Percentiles rank a stretch among this genome's conserved stretches.
Evolutionary conservation across 78 protist genomes (phyloP).

Genomic region (slime mould (Dictyostelium discoideum)): dicty_2.7 NC_007088.5:3443001-3443500

Average conservation of each 20-base stretch:
- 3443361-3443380: not conserved
- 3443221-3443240: not conserved
- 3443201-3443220: not conserved
- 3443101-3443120: not conserved
- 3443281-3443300: not conserved
- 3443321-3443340: not conserved
- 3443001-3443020: not conserved
- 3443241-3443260: not conserved
- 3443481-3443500: not conserved
- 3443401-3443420: slow-evolving; percentile 13
- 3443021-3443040: not conserved
- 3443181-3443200: not conserved
- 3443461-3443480: slow-evolving; percentile 43
- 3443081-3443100: not conserved
- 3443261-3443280: not conserved
- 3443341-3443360: not conserved
- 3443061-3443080: not conserved
- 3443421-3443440: slow-evolving; percentile 18
- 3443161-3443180: not conserved
- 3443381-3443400: slow-evolving; percentile 30
- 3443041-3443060: not conserved
- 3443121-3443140: not conserved
- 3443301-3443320: slow-evolving; percentile 35
- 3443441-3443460: slow-evolving; percentile 49
- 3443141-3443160: not conserved